phyloP scores from a whole-genome alignment of 768 basidiomycete species.

The Boletus rubroflammeus region DNA sequence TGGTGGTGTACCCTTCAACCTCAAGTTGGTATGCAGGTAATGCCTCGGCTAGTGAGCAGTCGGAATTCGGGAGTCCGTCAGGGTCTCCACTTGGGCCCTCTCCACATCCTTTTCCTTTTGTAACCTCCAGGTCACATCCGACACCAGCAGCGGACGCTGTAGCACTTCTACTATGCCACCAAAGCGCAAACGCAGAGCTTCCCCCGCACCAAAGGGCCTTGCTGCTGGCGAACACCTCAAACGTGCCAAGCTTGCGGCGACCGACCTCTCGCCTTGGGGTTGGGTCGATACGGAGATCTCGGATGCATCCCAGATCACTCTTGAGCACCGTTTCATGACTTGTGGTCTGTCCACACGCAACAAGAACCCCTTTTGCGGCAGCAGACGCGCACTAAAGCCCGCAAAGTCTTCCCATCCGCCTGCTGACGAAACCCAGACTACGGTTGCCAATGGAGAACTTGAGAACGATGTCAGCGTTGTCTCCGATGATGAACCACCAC shows the following conservation, averaged over 20 bases:
- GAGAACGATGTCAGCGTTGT: slow-evolving; percentile 66
- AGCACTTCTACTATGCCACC: slow-evolving; percentile 41
- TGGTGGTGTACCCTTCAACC: no score
- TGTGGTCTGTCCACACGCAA: slow-evolving; percentile 62
- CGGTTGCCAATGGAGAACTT: slow-evolving; percentile 39
- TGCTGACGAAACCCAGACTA: slow-evolving; percentile 8
- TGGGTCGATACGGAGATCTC: slow-evolving; percentile 74
- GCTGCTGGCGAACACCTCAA: slow-evolving; percentile 61
- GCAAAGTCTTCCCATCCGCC: slow-evolving; percentile 13
- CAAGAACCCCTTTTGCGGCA: slow-evolving; percentile 50
- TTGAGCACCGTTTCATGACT: slow-evolving; percentile 60
- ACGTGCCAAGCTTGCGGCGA: slow-evolving; percentile 47
- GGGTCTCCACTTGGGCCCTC: slow-evolving; percentile 12
- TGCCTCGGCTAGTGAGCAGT: slow-evolving; percentile 8
- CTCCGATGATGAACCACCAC: slow-evolving; percentile 58
- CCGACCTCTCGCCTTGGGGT: slow-evolving; percentile 57
- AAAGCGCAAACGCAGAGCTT: slow-evolving; percentile 57
- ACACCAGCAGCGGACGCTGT: background rate
- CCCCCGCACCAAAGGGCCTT: slow-evolving; percentile 47
- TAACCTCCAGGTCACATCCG: slow-evolving; percentile 3
- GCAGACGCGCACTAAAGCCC: slow-evolving; percentile 43
- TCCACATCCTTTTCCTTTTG: slow-evolving; percentile 9
- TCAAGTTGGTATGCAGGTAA: no score
- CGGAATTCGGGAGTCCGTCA: slow-evolving; percentile 24
- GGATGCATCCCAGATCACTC: slow-evolving; percentile 55